Percentiles rank a stretch among this genome's conserved stretches.
phyloP scores from a whole-genome alignment of 805 yeast species.

The Saccharomycopsis babjevae region DNA sequence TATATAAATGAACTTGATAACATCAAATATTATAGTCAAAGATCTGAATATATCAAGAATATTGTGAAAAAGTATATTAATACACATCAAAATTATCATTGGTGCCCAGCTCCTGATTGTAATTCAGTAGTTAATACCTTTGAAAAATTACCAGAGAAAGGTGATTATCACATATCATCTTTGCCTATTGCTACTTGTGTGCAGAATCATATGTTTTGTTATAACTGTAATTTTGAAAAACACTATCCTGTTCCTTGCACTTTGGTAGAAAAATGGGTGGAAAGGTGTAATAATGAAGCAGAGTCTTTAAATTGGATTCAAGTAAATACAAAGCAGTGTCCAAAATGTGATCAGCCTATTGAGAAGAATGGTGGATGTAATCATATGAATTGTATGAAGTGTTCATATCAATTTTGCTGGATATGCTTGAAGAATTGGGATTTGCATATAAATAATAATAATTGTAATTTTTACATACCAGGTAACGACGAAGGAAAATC shows the following conservation, averaged over 20 bases:
- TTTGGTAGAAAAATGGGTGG: slow-evolving; percentile 59
- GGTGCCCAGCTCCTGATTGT: slow-evolving; percentile 88
- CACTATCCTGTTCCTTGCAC: slow-evolving; percentile 83
- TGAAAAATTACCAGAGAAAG: slow-evolving; percentile 24
- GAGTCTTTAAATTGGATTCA: slow-evolving; percentile 84
- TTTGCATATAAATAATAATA: slow-evolving; percentile 49
- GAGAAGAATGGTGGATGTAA: slow-evolving; percentile 97
- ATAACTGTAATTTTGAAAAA: slow-evolving; percentile 59
- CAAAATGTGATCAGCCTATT: slow-evolving; percentile 66
- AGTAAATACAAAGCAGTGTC: slow-evolving; percentile 78
- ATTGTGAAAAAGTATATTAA: slow-evolving; percentile 39
- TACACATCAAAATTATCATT: slow-evolving; percentile 39
- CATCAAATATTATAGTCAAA: slow-evolving; percentile 13
- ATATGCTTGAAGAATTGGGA: slow-evolving; percentile 74
- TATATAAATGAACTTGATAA: slow-evolving; percentile 4
- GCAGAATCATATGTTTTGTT: slow-evolving; percentile 66
- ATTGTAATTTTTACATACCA: slow-evolving; percentile 45
- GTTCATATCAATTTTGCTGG: slow-evolving; percentile 86
- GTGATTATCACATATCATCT: slow-evolving; percentile 19
- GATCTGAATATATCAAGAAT: slow-evolving; percentile 13
- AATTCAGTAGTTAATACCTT: slow-evolving; percentile 40
- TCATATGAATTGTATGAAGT: slow-evolving; percentile 83
- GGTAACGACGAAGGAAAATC: slow-evolving; percentile 30
- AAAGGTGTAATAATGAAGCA: slow-evolving; percentile 74
- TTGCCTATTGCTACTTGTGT: slow-evolving; percentile 66